Conservation (phyloP, 805 yeast species). For the Ogataea populi-albae region DNA sequence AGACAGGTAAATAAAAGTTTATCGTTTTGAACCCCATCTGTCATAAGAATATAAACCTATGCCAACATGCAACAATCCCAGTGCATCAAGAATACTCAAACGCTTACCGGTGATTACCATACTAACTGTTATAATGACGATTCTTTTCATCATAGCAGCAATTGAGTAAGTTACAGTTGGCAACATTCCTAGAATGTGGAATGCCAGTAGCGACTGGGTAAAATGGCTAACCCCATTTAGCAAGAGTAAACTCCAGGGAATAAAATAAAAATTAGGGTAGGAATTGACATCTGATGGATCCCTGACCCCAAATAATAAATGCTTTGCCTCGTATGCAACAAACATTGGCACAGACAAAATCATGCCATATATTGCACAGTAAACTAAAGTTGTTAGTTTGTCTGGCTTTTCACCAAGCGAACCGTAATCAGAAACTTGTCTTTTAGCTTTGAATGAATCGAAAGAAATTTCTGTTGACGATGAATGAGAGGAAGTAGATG, state of each 20-base stretch:
- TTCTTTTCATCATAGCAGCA: constrained; percentile 84
- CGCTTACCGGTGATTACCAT: constrained; percentile 58
- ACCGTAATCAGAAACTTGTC: constrained; percentile 6
- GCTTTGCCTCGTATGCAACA: constrained; percentile 56
- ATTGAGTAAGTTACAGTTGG: constrained; percentile 85
- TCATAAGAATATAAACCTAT: constrained; percentile 62
- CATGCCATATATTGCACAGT: constrained; percentile 74
- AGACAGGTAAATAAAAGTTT: constrained; percentile 3
- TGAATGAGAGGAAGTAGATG: background rate
- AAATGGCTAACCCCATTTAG: constrained; percentile 77
- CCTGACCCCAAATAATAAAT: constrained; percentile 13
- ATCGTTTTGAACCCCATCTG: constrained; percentile 44
- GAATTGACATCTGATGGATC: constrained; percentile 6
- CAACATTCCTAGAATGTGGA: constrained; percentile 73
- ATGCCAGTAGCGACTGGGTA: constrained; percentile 74
- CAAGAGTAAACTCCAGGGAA: constrained; percentile 49
- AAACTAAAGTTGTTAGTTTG: constrained; percentile 74
- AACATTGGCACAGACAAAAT: constrained; percentile 72
- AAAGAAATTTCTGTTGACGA: background rate
- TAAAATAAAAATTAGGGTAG: constrained; percentile 24
- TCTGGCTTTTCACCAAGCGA: constrained; percentile 51
- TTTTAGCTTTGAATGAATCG: constrained; percentile 4
- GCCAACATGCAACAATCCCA: constrained; percentile 51
- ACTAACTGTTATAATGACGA: constrained; percentile 78
- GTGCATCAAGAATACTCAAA: constrained; percentile 43